A percentile compares a stretch with the other conserved stretches of the same genome.
Conservation (phyloP, 2,329 filamentous ascomycete species). For the Phialophora verrucosa region DNA sequence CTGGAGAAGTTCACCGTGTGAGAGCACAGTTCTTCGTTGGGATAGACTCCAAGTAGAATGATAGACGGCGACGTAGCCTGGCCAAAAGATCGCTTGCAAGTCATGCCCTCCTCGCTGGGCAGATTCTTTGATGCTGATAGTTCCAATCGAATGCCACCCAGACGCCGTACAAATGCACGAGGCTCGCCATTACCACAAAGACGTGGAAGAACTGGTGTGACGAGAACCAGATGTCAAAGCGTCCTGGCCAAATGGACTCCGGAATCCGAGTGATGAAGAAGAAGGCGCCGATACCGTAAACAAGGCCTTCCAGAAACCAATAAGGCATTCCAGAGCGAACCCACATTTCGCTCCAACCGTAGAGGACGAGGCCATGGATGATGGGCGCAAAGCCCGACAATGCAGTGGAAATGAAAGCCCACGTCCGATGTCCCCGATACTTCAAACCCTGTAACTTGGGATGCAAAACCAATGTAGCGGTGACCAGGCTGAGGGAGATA, state of each 20-base stretch:
- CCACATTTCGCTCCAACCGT: constrained; percentile 40
- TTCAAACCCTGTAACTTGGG: constrained; percentile 43
- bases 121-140: constrained; percentile 39
- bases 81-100: background rate
- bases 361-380: constrained; percentile 42
- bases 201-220: constrained; percentile 47
- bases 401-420: constrained; percentile 43
- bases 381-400: constrained; percentile 46
- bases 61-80: background rate
- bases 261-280: constrained; percentile 41
- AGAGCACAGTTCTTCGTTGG: background rate
- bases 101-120: constrained; percentile 20
- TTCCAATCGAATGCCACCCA: constrained; percentile 45
- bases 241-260: constrained; percentile 42
- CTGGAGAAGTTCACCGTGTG: constrained; percentile 33
- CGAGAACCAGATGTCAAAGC: constrained; percentile 45
- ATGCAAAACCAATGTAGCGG: constrained; percentile 45
- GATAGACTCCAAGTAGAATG: background rate
- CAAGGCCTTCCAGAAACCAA: constrained; percentile 44
- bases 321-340: constrained; percentile 43
- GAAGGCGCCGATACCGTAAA: constrained; percentile 50
- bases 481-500: constrained; percentile 41
- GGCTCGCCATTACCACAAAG: constrained; percentile 49
- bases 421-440: constrained; percentile 42
- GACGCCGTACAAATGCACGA: constrained; percentile 49